These are phyloP conservation scores for Puya raimondii DNA, from an alignment of 176 grass and related monocot genomes.

Conservation along the genomic window DNA sequence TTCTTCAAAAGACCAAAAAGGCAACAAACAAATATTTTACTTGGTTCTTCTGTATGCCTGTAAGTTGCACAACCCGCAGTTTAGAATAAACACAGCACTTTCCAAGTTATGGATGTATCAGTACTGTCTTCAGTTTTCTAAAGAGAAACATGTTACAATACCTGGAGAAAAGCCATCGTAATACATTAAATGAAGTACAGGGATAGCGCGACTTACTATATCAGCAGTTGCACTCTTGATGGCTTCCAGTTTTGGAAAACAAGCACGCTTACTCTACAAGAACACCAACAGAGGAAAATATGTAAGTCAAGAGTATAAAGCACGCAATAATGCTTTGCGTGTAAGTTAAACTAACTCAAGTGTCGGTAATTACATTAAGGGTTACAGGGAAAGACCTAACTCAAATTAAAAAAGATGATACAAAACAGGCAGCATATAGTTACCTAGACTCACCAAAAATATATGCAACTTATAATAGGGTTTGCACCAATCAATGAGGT, in stretches of 20 bases:
- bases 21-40: too few species aligned
- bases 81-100: too few species aligned
- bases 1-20: too few species aligned
- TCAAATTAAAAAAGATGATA: background rate
- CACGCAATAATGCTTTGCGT: conserved; percentile 4
- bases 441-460: background rate
- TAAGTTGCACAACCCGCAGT: too few species aligned
- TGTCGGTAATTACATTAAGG: background rate
- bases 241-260: conserved; percentile 82
- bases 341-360: background rate
- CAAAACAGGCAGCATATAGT: background rate
- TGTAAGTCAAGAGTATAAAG: conserved; percentile 9
- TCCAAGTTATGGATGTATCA: too few species aligned
- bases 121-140: too few species aligned
- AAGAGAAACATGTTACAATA: too few species aligned
- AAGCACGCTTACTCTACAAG: conserved; percentile 66
- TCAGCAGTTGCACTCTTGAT: conserved; percentile 81
- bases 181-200: background rate
- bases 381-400: background rate
- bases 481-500: too few species aligned
- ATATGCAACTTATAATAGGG: background rate
- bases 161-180: too few species aligned
- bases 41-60: too few species aligned
- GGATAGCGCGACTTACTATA: conserved; percentile 51
- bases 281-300: conserved; percentile 11